A percentile compares a stretch with the other conserved stretches of the same genome.
phyloP scores from a whole-genome alignment of 768 basidiomycete species.

The Suillus bovinus region DNA sequence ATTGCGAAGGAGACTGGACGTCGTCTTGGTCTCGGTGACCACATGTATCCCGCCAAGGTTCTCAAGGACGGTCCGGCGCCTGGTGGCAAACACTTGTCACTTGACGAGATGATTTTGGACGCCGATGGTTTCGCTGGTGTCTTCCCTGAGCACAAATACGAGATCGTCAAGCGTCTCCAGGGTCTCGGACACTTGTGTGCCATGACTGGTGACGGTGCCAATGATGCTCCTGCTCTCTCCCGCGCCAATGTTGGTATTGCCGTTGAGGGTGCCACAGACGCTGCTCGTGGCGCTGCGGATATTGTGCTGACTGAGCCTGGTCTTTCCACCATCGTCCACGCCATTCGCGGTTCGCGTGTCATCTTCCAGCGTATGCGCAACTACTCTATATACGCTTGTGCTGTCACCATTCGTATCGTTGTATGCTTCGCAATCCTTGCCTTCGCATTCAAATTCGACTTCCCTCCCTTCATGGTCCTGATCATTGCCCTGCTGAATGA shows the following conservation, averaged over 20 bases:
- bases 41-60: constrained; percentile 99
- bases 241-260: constrained; percentile 99
- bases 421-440: constrained; percentile 95
- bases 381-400: constrained; percentile 97
- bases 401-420: constrained; percentile 98
- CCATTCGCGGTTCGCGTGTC: constrained; percentile 96
- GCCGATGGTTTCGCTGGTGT: constrained; percentile 99
- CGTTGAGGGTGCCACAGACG: constrained; percentile 98
- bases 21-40: constrained; percentile 96
- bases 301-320: constrained; percentile 98
- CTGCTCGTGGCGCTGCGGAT: constrained; percentile 97
- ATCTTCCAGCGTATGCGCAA: constrained; percentile 99
- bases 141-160: constrained; percentile 99
- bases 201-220: constrained; percentile 99
- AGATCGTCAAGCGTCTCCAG: constrained; percentile 98
- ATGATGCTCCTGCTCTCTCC: constrained; percentile 96
- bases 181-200: constrained; percentile 94
- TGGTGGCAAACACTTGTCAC: constrained; percentile 75
- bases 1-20: constrained; percentile 99
- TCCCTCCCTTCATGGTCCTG: constrained; percentile 99
- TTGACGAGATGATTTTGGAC: constrained; percentile 99
- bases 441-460: constrained; percentile 95
- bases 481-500: constrained; percentile 97
- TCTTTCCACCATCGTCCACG: constrained; percentile 98
- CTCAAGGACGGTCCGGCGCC: constrained; percentile 94